Evolutionary conservation across 192 early-diverging fungal genomes (phyloP), one percentile per base, ranked within the genome.

Genomic region (Linnemannia schmuckeri): DNA sequence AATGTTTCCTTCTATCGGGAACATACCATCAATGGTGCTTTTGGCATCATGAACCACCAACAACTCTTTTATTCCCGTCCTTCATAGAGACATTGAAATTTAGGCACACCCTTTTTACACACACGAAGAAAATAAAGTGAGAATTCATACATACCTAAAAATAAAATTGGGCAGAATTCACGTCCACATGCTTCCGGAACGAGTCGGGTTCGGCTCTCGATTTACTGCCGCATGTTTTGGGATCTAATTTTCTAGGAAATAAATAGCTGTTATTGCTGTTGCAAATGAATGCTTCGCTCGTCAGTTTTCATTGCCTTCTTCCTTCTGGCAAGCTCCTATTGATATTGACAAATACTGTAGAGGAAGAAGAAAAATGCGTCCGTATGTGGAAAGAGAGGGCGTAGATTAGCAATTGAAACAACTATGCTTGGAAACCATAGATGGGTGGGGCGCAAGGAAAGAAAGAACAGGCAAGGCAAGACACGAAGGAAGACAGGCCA

Each of bases 181-280:
- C 30, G 61, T 66, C 61, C 61, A 66, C 61, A 66, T 66, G 61
- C 70, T 71, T 46, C 46, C 72, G 72, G 77, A 78, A 38, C n/a
- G 77, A 55, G 44, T 78, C 47, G 70, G 61, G 66, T 69, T 22
- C 22, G 37, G 30, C 30, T 77, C 40, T 72, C 76, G 18, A 46
- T 57, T 41, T 20, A 15, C 44, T 15, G 44, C 44, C 2, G 12
- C 13, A n/a, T 61, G 71, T n/a, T 54, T 41, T 74, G 6, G 9
- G 8, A 30, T 55, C 15, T n/a, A 8, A 47, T 49, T 72, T 68
- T 49, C 37, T 78, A 42, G 70, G 30, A 24, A 12, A 41, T 24
- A 22, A 0, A 35, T 24, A 6, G 9, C n/a, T 41, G 30, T 42
- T 33, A 9, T 30, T 15, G 66, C 7, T 35, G 4, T 10, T 35